These are phyloP conservation scores for Candida jianshihensis DNA, from an alignment of 805 yeast species.

Conservation along the genomic window DNA sequence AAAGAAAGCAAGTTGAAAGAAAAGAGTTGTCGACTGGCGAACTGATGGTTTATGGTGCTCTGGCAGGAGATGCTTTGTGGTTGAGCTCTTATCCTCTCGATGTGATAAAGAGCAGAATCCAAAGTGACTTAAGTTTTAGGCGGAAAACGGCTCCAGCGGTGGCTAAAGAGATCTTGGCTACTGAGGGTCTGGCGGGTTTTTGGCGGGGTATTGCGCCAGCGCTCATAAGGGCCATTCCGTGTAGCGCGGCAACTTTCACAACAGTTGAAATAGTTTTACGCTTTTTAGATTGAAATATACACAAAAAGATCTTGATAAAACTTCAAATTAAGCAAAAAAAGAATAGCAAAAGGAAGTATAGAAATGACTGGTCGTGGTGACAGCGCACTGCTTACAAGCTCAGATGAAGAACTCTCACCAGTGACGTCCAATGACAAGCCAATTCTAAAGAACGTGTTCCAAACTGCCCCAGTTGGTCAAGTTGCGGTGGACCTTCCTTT, in stretches of 20 bases:
- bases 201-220: conserved; percentile 62
- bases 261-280: conserved; percentile 65
- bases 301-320: no score
- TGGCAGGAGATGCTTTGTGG: conserved; percentile 91
- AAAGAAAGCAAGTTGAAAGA: conserved; percentile 36
- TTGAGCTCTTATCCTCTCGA: conserved; percentile 79
- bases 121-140: conserved; percentile 49
- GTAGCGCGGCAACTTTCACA: conserved; percentile 72
- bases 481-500: conserved; percentile 34
- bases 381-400: no score
- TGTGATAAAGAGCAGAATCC: conserved; percentile 83
- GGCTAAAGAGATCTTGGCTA: conserved; percentile 20
- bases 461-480: no score
- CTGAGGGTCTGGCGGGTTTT: conserved; percentile 44
- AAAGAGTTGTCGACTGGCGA: conserved; percentile 80
- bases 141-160: conserved; percentile 31
- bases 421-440: no score
- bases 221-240: conserved; percentile 52
- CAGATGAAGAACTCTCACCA: no score
- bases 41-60: conserved; percentile 79
- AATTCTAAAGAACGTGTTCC: background rate
- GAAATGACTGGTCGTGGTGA: no score
- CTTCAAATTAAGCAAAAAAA: no score
- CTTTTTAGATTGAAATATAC: conserved; percentile 10
- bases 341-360: no score